A percentile compares a stretch with the other conserved stretches of the same genome.
Conservation (phyloP, 352 stramenopile species). For the Blastocystis hominis region DNA sequence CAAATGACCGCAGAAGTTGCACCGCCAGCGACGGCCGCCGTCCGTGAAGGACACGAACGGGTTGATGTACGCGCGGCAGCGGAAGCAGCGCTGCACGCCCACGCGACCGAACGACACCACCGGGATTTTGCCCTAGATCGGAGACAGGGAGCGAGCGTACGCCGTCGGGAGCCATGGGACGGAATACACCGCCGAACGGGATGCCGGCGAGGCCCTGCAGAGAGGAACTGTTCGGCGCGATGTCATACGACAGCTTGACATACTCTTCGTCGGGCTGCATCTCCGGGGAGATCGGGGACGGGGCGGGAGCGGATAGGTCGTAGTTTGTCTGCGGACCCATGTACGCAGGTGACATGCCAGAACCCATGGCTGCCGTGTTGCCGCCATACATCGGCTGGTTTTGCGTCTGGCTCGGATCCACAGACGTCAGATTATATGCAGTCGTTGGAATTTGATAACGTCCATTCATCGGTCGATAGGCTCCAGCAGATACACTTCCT, state of each 20-base stretch:
- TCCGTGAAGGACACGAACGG: conserved; percentile 77
- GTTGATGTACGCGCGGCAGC: conserved; percentile 83
- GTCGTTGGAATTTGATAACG: conserved; percentile 34
- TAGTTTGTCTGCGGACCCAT: neutral
- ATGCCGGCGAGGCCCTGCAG: conserved; percentile 19
- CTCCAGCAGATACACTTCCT: neutral
- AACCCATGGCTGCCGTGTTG: neutral
- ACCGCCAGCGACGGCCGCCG: conserved; percentile 74
- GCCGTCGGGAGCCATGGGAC: conserved; percentile 24
- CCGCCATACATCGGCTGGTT: neutral
- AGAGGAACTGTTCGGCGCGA: conserved; percentile 40
- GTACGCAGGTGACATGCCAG: neutral
- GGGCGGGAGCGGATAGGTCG: neutral
- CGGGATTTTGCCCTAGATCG: conserved; percentile 58
- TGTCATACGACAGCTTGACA: conserved; percentile 11
- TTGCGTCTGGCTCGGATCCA: neutral
- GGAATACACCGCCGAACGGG: conserved; percentile 34
- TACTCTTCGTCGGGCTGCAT: conserved; percentile 47
- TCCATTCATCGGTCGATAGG: conserved; percentile 16
- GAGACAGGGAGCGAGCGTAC: neutral
- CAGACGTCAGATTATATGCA: conserved; percentile 22
- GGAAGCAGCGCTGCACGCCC: conserved; percentile 77
- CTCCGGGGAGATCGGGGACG: neutral
- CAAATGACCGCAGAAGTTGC: conserved; percentile 77
- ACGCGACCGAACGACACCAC: conserved; percentile 62